Evolutionary conservation across 1,139 yeast species (phyloP).

Genomic region (Nakaseomyces uthaithaninus): DNA sequence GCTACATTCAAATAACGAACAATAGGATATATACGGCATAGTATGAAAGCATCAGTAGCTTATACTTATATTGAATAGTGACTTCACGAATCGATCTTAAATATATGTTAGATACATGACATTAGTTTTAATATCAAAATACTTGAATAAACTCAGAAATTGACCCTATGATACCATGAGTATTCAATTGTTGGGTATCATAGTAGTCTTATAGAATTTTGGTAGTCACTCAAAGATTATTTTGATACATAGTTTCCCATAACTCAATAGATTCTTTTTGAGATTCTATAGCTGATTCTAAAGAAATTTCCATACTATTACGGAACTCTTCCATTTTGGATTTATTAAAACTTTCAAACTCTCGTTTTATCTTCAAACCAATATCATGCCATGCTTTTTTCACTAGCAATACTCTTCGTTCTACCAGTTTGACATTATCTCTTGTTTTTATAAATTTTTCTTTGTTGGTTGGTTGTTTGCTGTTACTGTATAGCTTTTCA

Average conservation of each 20-base stretch:
- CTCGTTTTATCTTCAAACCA: slow-evolving; percentile 57
- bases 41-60: no score
- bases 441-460: slow-evolving; percentile 50
- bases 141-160: no score
- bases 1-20: no score
- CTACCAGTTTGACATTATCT: slow-evolving; percentile 49
- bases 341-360: slow-evolving; percentile 60
- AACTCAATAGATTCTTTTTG: slow-evolving; percentile 92
- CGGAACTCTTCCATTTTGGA: slow-evolving; percentile 81
- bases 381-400: slow-evolving; percentile 51
- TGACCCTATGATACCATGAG: no score
- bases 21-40: no score
- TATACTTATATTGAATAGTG: no score
- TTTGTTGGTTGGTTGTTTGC: slow-evolving; percentile 40
- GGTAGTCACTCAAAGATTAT: slow-evolving; percentile 18
- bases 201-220: not conserved
- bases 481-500: slow-evolving; percentile 45
- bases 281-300: slow-evolving; percentile 85
- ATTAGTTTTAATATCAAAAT: no score
- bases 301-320: slow-evolving; percentile 78
- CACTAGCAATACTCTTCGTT: slow-evolving; percentile 12
- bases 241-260: slow-evolving; percentile 78
- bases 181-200: no score
- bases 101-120: no score
- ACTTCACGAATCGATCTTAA: no score